Percentiles rank a stretch among this genome's conserved stretches.
phyloP scores from a whole-genome alignment of 164 flowering plant species.

The Cinnamomum micranthum region DNA sequence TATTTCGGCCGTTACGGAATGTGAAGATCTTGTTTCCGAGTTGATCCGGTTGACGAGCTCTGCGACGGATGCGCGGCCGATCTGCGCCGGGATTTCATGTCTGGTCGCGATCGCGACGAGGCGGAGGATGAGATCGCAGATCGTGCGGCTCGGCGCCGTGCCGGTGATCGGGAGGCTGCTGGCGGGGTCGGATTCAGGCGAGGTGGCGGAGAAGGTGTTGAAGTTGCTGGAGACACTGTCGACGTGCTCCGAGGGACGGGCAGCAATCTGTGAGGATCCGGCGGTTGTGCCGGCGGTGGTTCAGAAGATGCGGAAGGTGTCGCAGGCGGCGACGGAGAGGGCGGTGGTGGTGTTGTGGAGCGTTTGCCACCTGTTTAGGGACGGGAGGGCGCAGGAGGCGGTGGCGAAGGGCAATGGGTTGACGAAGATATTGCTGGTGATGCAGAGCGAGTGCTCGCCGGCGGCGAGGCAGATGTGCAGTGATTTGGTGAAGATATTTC shows the following conservation, averaged over 20 bases:
- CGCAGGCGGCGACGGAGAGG: constrained; percentile 64
- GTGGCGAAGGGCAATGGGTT: constrained; percentile 58
- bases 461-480: constrained; percentile 58
- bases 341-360: constrained; percentile 79
- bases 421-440: constrained; percentile 73
- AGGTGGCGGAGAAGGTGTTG: constrained; percentile 41
- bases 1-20: constrained; percentile 25
- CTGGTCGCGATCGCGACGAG: constrained; percentile 38
- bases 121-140: constrained; percentile 25
- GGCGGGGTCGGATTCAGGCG: constrained; percentile 17
- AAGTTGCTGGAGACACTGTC: constrained; percentile 54
- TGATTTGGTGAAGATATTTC: constrained; percentile 68
- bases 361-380: constrained; percentile 57
- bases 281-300: constrained; percentile 42
- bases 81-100: constrained; percentile 37
- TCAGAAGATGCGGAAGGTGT: constrained; percentile 58
- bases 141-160: constrained; percentile 47
- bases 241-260: constrained; percentile 56
- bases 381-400: constrained; percentile 49
- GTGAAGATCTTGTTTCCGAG: constrained; percentile 34
- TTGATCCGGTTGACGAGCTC: constrained; percentile 27
- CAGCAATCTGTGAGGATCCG: constrained; percentile 46
- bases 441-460: constrained; percentile 83
- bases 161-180: constrained; percentile 25
- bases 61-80: constrained; percentile 7